Percentiles rank a stretch among this genome's conserved stretches.
phyloP scores from a whole-genome alignment of 257 asterid species.

The Haberlea rhodopensis region DNA sequence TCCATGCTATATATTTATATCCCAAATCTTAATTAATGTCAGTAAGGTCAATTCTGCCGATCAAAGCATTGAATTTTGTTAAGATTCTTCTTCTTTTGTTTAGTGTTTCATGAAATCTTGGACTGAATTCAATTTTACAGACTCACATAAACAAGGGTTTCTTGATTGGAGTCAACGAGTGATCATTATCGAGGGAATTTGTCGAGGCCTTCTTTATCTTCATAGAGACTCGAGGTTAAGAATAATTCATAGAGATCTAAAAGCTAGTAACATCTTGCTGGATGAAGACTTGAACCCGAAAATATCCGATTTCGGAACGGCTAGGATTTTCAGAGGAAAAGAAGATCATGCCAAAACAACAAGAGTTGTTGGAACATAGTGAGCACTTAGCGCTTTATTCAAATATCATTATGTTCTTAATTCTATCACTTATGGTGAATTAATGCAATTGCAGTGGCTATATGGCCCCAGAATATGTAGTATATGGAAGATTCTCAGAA shows the following conservation, averaged over 20 bases:
- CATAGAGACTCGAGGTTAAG: conserved; percentile 55
- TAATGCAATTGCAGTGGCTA: conserved; percentile 41
- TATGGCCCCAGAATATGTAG: conserved; percentile 49
- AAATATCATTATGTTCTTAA: no score
- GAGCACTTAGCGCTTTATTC: conserved; percentile 14
- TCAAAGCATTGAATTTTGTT: background rate
- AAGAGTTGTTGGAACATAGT: conserved; percentile 55
- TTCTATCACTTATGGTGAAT: no score
- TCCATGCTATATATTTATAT: no score
- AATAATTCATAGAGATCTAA: conserved; percentile 48
- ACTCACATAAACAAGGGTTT: conserved; percentile 27
- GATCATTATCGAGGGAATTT: conserved; percentile 47
- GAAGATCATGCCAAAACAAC: conserved; percentile 45
- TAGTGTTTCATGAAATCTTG: background rate
- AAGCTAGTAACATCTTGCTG: conserved; percentile 46
- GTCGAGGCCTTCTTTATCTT: conserved; percentile 50
- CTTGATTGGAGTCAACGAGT: conserved; percentile 43
- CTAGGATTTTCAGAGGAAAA: conserved; percentile 48
- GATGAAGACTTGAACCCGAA: conserved; percentile 53
- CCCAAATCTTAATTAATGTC: no score
- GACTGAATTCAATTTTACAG: conserved; percentile 22
- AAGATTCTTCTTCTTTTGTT: no score
- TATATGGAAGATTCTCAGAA: conserved; percentile 37
- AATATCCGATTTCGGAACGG: conserved; percentile 57
- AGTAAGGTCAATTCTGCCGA: no score